Conservation (phyloP, 148 eudicot species). For the Salicornia ramosissima region DNA sequence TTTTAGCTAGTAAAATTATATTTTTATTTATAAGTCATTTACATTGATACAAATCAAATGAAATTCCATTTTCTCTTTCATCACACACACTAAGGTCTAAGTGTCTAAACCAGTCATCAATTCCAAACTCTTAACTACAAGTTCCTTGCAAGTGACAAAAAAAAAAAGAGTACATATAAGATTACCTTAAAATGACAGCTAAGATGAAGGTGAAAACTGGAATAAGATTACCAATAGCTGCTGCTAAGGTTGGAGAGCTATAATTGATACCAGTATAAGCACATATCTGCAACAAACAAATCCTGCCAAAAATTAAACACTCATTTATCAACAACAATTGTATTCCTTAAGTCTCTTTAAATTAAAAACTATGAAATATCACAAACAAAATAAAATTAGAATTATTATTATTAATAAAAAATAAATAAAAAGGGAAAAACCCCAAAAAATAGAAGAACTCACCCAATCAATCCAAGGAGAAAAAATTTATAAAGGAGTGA, state of each 20-base stretch:
- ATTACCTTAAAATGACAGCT: conserved; percentile 50
- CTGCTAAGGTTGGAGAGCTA: conserved; percentile 65
- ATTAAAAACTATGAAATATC: background rate
- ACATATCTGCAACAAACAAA: conserved; percentile 45
- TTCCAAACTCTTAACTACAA: background rate
- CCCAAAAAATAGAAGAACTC: conserved; percentile 6
- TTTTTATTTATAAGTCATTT: background rate
- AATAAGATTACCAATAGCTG: conserved; percentile 62
- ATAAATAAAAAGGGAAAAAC: background rate
- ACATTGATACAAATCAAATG: background rate
- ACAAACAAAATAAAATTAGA: background rate
- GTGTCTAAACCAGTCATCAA: background rate
- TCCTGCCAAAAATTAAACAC: conserved; percentile 41
- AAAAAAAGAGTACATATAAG: background rate
- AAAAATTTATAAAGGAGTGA: conserved; percentile 44
- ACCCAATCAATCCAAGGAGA: conserved; percentile 61
- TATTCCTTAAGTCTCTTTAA: too few relatives aligned
- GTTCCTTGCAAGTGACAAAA: background rate
- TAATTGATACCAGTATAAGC: conserved; percentile 50
- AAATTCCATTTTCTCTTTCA: background rate
- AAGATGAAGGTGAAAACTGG: conserved; percentile 65
- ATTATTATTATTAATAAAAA: background rate
- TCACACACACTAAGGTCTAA: background rate
- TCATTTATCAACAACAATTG: too few relatives aligned
- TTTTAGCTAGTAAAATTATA: background rate